A percentile compares a stretch with the other conserved stretches of the same genome.
phyloP scores from a whole-genome alignment of 768 basidiomycete genomes.

The Lactarius vividus region DNA sequence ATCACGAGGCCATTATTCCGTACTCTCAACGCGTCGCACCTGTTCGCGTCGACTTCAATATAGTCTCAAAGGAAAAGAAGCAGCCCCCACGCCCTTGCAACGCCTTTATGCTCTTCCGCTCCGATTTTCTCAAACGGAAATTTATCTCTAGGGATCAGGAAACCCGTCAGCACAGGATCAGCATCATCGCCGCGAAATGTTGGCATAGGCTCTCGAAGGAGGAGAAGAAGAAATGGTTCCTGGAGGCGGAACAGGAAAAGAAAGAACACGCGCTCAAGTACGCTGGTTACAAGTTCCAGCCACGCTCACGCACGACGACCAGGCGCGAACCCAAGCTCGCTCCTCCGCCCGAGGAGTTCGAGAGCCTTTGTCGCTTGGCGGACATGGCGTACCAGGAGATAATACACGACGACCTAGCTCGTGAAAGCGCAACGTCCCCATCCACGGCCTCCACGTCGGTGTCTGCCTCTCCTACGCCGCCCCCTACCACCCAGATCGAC shows the following conservation, averaged over 20 bases:
- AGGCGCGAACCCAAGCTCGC: slow-evolving; percentile 27
- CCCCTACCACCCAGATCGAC: background rate
- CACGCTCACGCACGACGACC: slow-evolving; percentile 30
- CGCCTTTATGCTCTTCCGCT: slow-evolving; percentile 58
- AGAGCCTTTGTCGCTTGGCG: slow-evolving; percentile 30
- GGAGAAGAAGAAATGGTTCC: slow-evolving; percentile 39
- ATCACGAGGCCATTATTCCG: background rate
- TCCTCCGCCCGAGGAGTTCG: slow-evolving; percentile 24
- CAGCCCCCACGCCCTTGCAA: slow-evolving; percentile 51
- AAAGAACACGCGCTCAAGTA: slow-evolving; percentile 34
- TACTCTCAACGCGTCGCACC: background rate
- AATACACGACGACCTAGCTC: background rate
- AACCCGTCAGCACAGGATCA: slow-evolving; percentile 54
- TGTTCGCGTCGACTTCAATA: background rate
- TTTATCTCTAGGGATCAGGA: slow-evolving; percentile 44
- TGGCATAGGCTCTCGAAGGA: slow-evolving; percentile 45
- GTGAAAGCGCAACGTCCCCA: background rate
- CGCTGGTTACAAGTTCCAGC: slow-evolving; percentile 34
- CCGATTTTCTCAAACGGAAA: slow-evolving; percentile 45
- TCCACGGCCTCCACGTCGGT: background rate
- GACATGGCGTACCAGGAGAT: slow-evolving; percentile 17
- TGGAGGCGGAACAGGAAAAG: slow-evolving; percentile 32
- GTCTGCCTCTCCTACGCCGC: background rate
- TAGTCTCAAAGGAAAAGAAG: slow-evolving; percentile 24
- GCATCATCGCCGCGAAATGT: slow-evolving; percentile 49